Percentiles rank a stretch among this genome's conserved stretches.
phyloP scores from a whole-genome alignment of 768 basidiomycete species.

The Leccinellum rugosiceps region DNA sequence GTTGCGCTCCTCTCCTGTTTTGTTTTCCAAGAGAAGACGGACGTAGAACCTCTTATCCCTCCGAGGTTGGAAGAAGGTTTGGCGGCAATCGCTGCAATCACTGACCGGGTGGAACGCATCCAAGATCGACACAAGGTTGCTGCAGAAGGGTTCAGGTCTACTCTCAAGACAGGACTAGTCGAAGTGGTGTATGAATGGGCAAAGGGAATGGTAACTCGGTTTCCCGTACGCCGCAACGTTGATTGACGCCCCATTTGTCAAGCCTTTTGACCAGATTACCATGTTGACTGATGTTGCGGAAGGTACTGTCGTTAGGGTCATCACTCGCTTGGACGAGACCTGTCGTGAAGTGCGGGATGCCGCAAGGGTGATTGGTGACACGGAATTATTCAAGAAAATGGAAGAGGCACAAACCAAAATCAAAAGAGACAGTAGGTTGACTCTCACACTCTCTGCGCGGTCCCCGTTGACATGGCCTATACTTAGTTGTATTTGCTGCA shows the following conservation, averaged over 20 bases:
- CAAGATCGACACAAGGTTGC: slow-evolving; percentile 80
- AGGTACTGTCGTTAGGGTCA: slow-evolving; percentile 94
- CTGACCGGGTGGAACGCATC: slow-evolving; percentile 72
- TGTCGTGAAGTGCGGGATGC: slow-evolving; percentile 97
- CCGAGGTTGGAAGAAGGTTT: slow-evolving; percentile 78
- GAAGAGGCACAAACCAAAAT: slow-evolving; percentile 92
- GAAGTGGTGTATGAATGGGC: slow-evolving; percentile 99
- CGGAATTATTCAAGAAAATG: slow-evolving; percentile 96
- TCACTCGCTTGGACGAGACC: slow-evolving; percentile 94
- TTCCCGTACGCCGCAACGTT: background rate
- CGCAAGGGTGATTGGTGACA: slow-evolving; percentile 95
- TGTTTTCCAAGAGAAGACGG: slow-evolving; percentile 98
- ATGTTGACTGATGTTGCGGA: slow-evolving; percentile 91
- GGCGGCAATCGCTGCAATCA: slow-evolving; percentile 72
- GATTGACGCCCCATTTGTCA: slow-evolving; percentile 1
- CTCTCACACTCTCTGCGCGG: background rate
- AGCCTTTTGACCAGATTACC: slow-evolving; percentile 97
- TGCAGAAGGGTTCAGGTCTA: slow-evolving; percentile 72
- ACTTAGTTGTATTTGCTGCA: slow-evolving; percentile 80
- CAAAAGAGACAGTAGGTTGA: slow-evolving; percentile 87
- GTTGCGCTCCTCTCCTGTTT: slow-evolving; percentile 95
- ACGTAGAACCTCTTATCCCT: slow-evolving; percentile 79
- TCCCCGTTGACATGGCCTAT: slow-evolving; percentile 5
- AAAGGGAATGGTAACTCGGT: slow-evolving; percentile 84
- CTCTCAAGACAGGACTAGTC: slow-evolving; percentile 85